A percentile compares a stretch with the other conserved stretches of the same genome.
phyloP scores from a whole-genome alignment of 176 grass and related monocot species.

The Carex parvula region DNA sequence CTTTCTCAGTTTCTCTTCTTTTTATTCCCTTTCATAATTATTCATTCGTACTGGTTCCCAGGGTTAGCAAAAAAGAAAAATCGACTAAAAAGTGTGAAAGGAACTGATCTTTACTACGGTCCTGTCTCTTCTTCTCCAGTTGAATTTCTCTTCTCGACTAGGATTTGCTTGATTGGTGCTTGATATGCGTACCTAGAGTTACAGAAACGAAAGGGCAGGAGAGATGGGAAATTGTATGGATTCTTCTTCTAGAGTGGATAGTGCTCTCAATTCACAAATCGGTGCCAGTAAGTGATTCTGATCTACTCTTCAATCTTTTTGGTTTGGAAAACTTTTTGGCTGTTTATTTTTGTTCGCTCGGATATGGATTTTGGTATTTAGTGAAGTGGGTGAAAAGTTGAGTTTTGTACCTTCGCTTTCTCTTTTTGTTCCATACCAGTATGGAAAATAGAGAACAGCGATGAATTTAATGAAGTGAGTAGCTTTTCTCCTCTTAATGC shows the following conservation, averaged over 20 bases:
- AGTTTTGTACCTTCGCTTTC: slow-evolving; percentile 16
- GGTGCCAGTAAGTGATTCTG: slow-evolving; percentile 57
- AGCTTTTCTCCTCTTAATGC: neutral
- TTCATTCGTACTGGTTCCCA: neutral
- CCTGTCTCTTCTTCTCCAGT: neutral
- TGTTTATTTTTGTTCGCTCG: slow-evolving; percentile 23
- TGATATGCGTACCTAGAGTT: slow-evolving; percentile 27
- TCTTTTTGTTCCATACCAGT: neutral
- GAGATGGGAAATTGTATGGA: slow-evolving; percentile 86
- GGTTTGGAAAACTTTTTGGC: neutral
- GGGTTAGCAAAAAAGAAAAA: neutral
- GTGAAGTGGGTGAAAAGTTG: slow-evolving; percentile 22
- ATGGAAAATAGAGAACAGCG: neutral
- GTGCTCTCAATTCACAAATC: slow-evolving; percentile 40
- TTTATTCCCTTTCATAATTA: neutral
- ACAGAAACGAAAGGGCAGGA: neutral
- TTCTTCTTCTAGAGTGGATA: slow-evolving; percentile 45
- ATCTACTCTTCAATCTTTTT: neutral
- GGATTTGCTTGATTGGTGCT: slow-evolving; percentile 22
- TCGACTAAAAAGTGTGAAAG: neutral
- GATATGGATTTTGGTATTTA: neutral
- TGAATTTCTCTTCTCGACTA: slow-evolving; percentile 1
- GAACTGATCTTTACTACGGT: neutral
- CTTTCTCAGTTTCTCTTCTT: neutral
- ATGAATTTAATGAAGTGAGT: neutral